Evolutionary conservation across 257 asterid genomes (phyloP).

Genomic region (Nicotiana sylvestris): DNA sequence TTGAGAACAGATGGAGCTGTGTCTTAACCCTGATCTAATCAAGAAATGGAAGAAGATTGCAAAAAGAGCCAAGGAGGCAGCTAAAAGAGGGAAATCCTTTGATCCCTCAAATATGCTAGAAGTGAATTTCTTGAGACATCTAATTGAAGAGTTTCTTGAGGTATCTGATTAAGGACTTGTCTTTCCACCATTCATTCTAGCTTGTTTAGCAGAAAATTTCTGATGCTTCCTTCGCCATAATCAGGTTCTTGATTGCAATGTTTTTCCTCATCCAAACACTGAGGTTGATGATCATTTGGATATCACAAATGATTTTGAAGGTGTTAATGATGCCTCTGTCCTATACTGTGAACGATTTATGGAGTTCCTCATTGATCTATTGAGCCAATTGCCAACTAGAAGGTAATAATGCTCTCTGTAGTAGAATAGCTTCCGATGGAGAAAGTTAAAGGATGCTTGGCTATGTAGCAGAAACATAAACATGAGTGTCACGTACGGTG

Average conservation of each 20-base stretch:
- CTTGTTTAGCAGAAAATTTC: slow-evolving; percentile 19
- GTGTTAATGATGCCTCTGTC: slow-evolving; percentile 63
- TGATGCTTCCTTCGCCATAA: slow-evolving; percentile 19
- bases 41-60: slow-evolving; percentile 81
- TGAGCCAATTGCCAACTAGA: slow-evolving; percentile 98
- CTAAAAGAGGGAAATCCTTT: slow-evolving; percentile 46
- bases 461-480: neutral
- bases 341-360: slow-evolving; percentile 93
- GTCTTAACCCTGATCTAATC: slow-evolving; percentile 64
- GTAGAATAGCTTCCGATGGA: neutral
- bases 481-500: neutral
- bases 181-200: slow-evolving; percentile 2
- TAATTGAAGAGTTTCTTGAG: slow-evolving; percentile 83
- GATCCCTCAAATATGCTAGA: slow-evolving; percentile 61
- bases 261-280: slow-evolving; percentile 40
- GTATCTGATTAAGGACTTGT: slow-evolving; percentile 32
- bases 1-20: slow-evolving; percentile 72
- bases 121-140: slow-evolving; percentile 73
- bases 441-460: neutral
- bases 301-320: slow-evolving; percentile 32
- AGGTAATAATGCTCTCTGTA: slow-evolving; percentile 39
- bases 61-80: slow-evolving; percentile 65
- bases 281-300: slow-evolving; percentile 33
- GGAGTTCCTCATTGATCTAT: slow-evolving; percentile 97
- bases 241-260: slow-evolving; percentile 81